Conservation (phyloP, 1,284 basidiomycete genomes). For the Agaricales sp. region DNA sequence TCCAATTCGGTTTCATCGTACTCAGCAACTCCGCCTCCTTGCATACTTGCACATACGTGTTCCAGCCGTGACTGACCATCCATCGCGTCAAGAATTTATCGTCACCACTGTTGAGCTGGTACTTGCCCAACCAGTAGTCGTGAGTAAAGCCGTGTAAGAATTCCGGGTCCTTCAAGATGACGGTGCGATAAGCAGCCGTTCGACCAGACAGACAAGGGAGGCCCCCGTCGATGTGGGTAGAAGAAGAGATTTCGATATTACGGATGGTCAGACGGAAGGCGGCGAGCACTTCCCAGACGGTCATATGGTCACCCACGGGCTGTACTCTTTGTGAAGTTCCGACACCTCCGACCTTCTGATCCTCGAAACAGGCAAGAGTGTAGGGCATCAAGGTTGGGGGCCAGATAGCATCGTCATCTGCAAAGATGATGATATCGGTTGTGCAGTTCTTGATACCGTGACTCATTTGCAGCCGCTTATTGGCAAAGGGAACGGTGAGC, state of each 20-base stretch:
- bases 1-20: conserved; percentile 95
- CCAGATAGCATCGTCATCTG: conserved; percentile 94
- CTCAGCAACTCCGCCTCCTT: conserved; percentile 82
- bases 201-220: conserved; percentile 86
- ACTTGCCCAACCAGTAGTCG: conserved; percentile 87
- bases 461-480: conserved; percentile 88
- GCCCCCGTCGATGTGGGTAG: conserved; percentile 88
- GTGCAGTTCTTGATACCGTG: conserved; percentile 84
- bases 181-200: conserved; percentile 85
- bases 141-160: conserved; percentile 89
- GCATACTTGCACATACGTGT: conserved; percentile 86
- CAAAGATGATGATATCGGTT: conserved; percentile 93
- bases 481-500: conserved; percentile 84
- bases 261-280: conserved; percentile 87
- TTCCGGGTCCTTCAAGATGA: conserved; percentile 89
- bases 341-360: conserved; percentile 86
- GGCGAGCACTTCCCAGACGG: conserved; percentile 88
- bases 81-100: conserved; percentile 94
- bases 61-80: conserved; percentile 94
- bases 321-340: conserved; percentile 87
- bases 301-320: conserved; percentile 68
- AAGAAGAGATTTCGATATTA: conserved; percentile 84
- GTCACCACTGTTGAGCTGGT: conserved; percentile 87
- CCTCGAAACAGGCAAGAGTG: conserved; percentile 85
- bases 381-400: conserved; percentile 79